Percentiles rank a stretch among this genome's conserved stretches.
phyloP scores from a whole-genome alignment of 2,329 filamentous ascomycete species.

The Colletotrichum tropicicola region DNA sequence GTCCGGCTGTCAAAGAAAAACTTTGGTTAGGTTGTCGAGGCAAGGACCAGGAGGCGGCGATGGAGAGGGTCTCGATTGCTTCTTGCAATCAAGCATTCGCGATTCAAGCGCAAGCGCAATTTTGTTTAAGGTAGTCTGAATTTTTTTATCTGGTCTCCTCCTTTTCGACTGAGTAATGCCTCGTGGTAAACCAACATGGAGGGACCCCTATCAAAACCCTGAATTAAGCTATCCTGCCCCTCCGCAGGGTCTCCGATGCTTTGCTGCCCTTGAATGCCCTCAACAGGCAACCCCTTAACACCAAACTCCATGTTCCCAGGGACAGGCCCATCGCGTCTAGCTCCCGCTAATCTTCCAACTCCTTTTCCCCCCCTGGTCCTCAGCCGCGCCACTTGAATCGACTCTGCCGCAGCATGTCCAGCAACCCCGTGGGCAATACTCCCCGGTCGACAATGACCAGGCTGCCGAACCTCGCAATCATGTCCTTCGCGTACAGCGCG shows the following conservation, averaged over 20 bases:
- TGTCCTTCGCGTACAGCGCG: conserved; percentile 46
- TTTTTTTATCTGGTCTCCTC: not conserved
- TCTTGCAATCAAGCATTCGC: not conserved
- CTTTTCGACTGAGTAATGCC: not conserved
- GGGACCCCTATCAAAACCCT: not conserved
- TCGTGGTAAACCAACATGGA: not conserved
- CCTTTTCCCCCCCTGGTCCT: not conserved
- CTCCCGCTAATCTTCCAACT: not conserved
- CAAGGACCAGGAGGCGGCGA: too few species aligned
- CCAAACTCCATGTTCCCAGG: not conserved
- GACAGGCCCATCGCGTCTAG: conserved; percentile 4
- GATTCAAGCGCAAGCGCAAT: not conserved
- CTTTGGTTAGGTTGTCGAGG: too few species aligned
- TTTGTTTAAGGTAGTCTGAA: not conserved
- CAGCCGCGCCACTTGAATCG: conserved; percentile 48
- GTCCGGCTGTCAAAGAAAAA: too few species aligned
- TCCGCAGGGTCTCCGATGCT: conserved; percentile 7
- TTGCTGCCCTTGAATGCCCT: not conserved
- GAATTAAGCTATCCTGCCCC: not conserved
- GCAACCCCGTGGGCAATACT: conserved; percentile 49
- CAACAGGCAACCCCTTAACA: not conserved
- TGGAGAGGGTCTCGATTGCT: too few species aligned
- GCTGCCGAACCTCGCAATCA: conserved; percentile 49
- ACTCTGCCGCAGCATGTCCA: conserved; percentile 46
- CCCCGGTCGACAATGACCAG: conserved; percentile 48